Evolutionary conservation across 768 basidiomycete genomes (phyloP).

Genomic region (Paxillus involutus): DNA sequence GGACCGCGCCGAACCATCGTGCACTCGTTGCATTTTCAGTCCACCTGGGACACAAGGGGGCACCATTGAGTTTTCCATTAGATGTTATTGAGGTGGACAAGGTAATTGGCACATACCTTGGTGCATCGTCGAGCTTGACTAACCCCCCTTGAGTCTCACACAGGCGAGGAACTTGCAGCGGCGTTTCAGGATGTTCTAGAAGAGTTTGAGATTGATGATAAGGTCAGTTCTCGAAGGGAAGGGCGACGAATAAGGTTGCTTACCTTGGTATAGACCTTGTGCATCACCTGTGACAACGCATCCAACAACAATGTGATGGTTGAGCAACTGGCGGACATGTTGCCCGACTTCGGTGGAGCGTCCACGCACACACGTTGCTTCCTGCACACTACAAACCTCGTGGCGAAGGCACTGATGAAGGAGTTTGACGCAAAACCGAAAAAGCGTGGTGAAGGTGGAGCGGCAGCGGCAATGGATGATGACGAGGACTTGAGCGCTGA

Average conservation of each 20-base stretch:
- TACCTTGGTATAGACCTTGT: constrained; percentile 17
- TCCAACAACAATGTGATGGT: constrained; percentile 26
- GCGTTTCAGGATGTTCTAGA: constrained; percentile 22
- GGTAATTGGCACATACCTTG: too few relatives aligned
- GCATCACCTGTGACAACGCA: constrained; percentile 21
- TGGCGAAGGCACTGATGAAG: constrained; percentile 31
- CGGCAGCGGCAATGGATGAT: too few relatives aligned
- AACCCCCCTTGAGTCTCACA: background rate
- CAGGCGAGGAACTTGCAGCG: constrained; percentile 16
- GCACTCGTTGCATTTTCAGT: too few relatives aligned
- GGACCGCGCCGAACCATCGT: too few relatives aligned
- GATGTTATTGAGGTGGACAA: too few relatives aligned
- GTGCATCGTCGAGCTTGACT: too few relatives aligned
- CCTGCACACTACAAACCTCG: constrained; percentile 23
- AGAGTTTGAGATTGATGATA: constrained; percentile 27
- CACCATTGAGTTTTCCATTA: too few relatives aligned
- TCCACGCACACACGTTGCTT: constrained; percentile 25
- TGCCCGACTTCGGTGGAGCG: constrained; percentile 23
- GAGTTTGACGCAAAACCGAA: constrained; percentile 33
- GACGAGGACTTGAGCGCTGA: too few relatives aligned
- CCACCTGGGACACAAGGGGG: too few relatives aligned
- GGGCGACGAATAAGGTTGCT: background rate
- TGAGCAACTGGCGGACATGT: constrained; percentile 7
- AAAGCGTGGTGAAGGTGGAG: background rate
- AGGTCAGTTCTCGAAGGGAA: constrained; percentile 9